Evolutionary conservation across 2,329 filamentous ascomycete species (phyloP).

Genomic region (Diplodia mutila): DNA sequence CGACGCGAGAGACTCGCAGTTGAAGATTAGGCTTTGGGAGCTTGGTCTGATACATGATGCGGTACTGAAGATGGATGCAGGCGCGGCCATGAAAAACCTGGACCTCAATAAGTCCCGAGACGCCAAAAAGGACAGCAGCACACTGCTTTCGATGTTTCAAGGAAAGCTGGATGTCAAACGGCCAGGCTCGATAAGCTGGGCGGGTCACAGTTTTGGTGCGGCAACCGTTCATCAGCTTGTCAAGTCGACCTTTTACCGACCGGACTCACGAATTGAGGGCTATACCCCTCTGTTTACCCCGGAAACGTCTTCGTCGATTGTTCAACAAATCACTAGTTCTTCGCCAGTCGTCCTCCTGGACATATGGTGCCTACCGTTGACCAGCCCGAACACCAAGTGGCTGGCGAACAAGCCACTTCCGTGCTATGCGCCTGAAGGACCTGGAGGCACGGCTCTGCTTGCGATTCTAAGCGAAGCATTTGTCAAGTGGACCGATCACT

Average conservation of each 20-base stretch:
- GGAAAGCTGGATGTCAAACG: slow-evolving; percentile 68
- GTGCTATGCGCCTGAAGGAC: slow-evolving; percentile 58
- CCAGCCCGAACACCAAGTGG: slow-evolving; percentile 63
- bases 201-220: slow-evolving; percentile 81
- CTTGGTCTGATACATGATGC: slow-evolving; percentile 72
- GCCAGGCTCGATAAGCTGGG: slow-evolving; percentile 74
- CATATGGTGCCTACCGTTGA: slow-evolving; percentile 77
- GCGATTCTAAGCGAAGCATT: slow-evolving; percentile 78
- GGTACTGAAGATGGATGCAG: slow-evolving; percentile 66
- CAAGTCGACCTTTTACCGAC: slow-evolving; percentile 68
- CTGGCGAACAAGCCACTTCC: slow-evolving; percentile 76
- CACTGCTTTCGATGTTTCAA: slow-evolving; percentile 62
- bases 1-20: slow-evolving; percentile 68
- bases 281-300: slow-evolving; percentile 66
- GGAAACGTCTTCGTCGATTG: slow-evolving; percentile 57
- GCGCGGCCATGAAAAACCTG: slow-evolving; percentile 51
- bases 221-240: slow-evolving; percentile 75
- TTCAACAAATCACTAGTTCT: slow-evolving; percentile 67
- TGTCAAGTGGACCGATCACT: slow-evolving; percentile 75
- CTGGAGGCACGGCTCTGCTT: slow-evolving; percentile 62
- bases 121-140: slow-evolving; percentile 41
- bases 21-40: slow-evolving; percentile 79
- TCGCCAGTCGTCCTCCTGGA: slow-evolving; percentile 74
- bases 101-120: slow-evolving; percentile 45
- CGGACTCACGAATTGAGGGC: slow-evolving; percentile 38